phyloP scores from a whole-genome alignment of 768 basidiomycete genomes.

The Russula griseocarnosa region DNA sequence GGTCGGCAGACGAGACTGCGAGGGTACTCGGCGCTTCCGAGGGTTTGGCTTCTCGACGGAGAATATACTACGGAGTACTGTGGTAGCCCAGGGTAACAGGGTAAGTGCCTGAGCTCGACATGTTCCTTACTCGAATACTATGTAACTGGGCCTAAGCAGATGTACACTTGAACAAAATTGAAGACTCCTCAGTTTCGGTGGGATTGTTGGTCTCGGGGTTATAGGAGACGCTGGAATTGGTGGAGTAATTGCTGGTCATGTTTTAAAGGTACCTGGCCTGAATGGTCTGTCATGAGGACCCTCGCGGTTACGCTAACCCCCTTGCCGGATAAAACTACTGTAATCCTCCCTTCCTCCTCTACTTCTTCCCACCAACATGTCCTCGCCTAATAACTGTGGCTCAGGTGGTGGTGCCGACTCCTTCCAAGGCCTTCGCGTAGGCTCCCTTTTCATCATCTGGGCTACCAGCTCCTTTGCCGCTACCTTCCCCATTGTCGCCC shows the following conservation, averaged over 20 bases:
- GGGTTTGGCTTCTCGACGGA: neutral
- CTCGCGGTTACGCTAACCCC: neutral
- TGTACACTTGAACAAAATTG: too few species aligned
- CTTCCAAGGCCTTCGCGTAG: slow-evolving; percentile 55
- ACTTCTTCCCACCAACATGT: neutral
- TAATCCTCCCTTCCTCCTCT: neutral
- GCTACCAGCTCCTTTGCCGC: slow-evolving; percentile 56
- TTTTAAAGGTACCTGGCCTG: too few species aligned
- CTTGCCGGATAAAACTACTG: neutral
- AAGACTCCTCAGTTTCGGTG: too few species aligned
- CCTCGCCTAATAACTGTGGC: slow-evolving; percentile 41
- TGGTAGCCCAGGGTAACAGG: too few species aligned
- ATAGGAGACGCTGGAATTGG: too few species aligned
- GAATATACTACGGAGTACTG: too few species aligned
- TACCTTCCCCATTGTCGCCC: slow-evolving; percentile 67
- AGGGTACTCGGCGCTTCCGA: slow-evolving; percentile 16
- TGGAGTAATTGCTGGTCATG: too few species aligned
- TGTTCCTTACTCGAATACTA: too few species aligned
- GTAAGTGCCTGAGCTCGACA: too few species aligned
- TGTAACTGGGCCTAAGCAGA: too few species aligned
- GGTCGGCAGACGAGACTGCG: slow-evolving; percentile 11
- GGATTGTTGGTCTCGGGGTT: too few species aligned
- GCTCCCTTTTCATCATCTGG: slow-evolving; percentile 71
- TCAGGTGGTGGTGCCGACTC: slow-evolving; percentile 50
- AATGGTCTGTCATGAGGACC: slow-evolving; percentile 6